phyloP scores from a whole-genome alignment of 257 asterid genomes.

The Forsythia suspensa region DNA sequence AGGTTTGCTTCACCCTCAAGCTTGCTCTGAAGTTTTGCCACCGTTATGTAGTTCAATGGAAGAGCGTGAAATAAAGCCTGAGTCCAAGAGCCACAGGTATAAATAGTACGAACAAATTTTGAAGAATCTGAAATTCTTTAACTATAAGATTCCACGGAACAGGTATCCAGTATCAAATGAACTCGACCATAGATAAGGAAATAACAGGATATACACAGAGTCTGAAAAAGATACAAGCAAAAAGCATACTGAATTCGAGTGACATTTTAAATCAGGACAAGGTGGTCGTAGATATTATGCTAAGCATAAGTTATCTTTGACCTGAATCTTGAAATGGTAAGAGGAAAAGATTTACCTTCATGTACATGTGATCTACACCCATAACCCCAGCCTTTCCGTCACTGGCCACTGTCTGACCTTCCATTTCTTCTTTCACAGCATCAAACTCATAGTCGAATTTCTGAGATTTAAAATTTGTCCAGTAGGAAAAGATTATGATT shows the following conservation, averaged over 20 bases:
- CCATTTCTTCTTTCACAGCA: slow-evolving; percentile 78
- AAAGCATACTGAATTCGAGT: not conserved
- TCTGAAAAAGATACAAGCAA: not conserved
- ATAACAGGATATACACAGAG: not conserved
- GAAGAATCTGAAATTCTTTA: not conserved
- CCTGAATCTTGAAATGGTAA: not conserved
- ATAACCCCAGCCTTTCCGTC: slow-evolving; percentile 36
- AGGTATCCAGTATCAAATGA: not conserved
- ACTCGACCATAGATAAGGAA: not conserved
- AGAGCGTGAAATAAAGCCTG: slow-evolving; percentile 95
- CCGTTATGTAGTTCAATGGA: slow-evolving; percentile 66
- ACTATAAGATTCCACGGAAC: slow-evolving; percentile 2
- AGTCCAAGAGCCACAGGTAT: slow-evolving; percentile 13
- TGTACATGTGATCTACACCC: slow-evolving; percentile 60
- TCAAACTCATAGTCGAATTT: slow-evolving; percentile 67
- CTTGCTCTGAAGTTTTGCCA: slow-evolving; percentile 70
- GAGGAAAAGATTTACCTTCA: slow-evolving; percentile 59
- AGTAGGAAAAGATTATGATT: slow-evolving; percentile 18
- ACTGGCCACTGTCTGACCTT: slow-evolving; percentile 23
- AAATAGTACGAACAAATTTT: not conserved
- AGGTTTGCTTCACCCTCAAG: slow-evolving; percentile 74
- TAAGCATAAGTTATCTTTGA: not conserved
- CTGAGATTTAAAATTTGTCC: slow-evolving; percentile 29
- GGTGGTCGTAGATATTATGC: not conserved
- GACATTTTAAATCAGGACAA: not conserved